phyloP scores from a whole-genome alignment of 352 stramenopile genomes.

The Halophytophthora batemanensis region DNA sequence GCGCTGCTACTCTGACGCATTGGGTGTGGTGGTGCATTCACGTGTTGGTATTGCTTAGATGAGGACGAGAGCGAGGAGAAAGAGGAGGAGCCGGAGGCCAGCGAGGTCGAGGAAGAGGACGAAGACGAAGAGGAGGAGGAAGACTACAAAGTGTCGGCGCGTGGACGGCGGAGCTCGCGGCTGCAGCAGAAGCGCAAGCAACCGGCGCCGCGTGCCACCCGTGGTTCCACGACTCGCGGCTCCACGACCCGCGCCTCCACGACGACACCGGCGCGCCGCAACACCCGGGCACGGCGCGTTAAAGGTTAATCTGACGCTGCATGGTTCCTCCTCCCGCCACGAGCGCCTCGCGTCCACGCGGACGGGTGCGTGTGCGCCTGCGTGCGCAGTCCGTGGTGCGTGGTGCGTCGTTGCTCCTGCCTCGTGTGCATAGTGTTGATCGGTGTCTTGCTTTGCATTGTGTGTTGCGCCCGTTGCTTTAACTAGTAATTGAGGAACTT shows the following conservation, averaged over 20 bases:
- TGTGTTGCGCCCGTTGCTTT: conserved; percentile 36
- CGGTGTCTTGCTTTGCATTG: conserved; percentile 33
- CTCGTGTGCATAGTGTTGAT: conserved; percentile 45
- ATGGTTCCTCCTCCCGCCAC: conserved; percentile 19
- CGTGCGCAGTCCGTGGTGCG: conserved; percentile 28
- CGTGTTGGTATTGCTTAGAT: conserved; percentile 5
- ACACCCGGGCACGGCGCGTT: conserved; percentile 42
- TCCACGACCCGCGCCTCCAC: conserved; percentile 18
- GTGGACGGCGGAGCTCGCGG: conserved; percentile 22
- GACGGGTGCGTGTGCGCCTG: conserved; percentile 16
- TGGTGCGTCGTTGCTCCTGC: conserved; percentile 27
- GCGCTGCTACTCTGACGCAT: neutral
- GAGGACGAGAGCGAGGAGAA: conserved; percentile 40
- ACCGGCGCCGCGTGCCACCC: conserved; percentile 1
- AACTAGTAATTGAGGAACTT: conserved; percentile 67
- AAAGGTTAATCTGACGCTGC: conserved; percentile 61
- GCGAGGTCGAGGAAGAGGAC: conserved; percentile 21
- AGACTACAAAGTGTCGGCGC: conserved; percentile 13
- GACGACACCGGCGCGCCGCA: conserved; percentile 17
- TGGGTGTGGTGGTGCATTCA: neutral
- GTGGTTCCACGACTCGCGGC: too few species aligned
- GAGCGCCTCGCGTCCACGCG: conserved; percentile 4
- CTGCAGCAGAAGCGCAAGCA: conserved; percentile 25
- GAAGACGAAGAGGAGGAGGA: conserved; percentile 27
- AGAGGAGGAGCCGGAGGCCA: conserved; percentile 28